These are phyloP conservation scores for Phaeosphaeriaceae sp. DNA, from an alignment of 2,329 filamentous ascomycete genomes.

Conservation along the genomic window DNA sequence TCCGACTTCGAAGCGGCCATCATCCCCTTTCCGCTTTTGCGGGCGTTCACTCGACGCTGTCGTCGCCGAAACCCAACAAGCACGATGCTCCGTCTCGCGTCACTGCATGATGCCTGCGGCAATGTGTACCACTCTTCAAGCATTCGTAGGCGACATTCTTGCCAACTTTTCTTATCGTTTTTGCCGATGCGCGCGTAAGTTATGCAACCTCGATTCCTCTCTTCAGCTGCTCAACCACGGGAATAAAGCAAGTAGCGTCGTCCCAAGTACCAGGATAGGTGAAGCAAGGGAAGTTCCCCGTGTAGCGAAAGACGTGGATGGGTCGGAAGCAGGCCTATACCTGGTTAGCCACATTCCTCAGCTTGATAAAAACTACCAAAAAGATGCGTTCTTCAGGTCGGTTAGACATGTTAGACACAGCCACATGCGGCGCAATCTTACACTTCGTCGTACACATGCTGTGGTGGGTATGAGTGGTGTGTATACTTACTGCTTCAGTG, in stretches of 20 bases:
- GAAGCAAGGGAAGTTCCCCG: not conserved
- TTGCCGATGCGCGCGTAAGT: not conserved
- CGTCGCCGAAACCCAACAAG: too few species aligned
- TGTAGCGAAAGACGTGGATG: not conserved
- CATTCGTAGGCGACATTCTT: too few species aligned
- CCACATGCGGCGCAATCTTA: not conserved
- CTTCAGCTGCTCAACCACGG: not conserved
- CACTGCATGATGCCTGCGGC: too few species aligned
- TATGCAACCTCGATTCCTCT: not conserved
- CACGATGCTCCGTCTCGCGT: too few species aligned
- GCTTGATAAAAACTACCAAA: not conserved
- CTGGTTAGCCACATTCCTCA: not conserved
- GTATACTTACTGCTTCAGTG: conserved; percentile 39
- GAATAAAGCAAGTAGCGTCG: not conserved
- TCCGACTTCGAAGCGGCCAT: too few species aligned
- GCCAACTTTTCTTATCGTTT: not conserved
- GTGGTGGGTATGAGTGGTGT: not conserved
- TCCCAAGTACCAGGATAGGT: not conserved
- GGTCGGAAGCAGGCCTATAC: not conserved
- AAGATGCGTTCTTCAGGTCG: not conserved
- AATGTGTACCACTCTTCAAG: too few species aligned
- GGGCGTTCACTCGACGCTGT: too few species aligned
- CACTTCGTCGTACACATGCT: not conserved
- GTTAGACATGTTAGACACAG: not conserved
- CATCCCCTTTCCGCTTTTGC: too few species aligned